These are phyloP conservation scores for Gnomoniopsis smithogilvyi DNA, from an alignment of 2,329 filamentous ascomycete species.

Conservation along the genomic window DNA sequence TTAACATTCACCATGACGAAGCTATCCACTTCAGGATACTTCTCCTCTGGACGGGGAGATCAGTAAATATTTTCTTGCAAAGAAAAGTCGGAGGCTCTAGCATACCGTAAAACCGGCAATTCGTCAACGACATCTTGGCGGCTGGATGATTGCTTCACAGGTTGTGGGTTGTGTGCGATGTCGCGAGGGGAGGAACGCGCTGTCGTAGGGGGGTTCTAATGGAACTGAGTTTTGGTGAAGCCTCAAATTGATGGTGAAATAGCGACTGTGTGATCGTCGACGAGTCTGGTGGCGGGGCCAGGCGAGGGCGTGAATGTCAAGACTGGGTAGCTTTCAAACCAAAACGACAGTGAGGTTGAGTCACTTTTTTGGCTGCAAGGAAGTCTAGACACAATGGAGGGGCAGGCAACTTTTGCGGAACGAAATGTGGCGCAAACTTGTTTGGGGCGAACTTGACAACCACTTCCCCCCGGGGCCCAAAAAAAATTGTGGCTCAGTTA, in stretches of 20 bases:
- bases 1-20: slow-evolving; percentile 99
- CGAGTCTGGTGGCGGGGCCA: neutral
- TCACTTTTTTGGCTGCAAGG: slow-evolving; percentile 17
- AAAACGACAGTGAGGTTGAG: slow-evolving; percentile 8
- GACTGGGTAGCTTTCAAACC: no score
- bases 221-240: neutral
- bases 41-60: slow-evolving; percentile 38
- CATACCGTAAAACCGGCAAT: slow-evolving; percentile 36
- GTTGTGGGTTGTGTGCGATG: slow-evolving; percentile 15
- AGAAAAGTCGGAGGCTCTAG: neutral
- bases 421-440: slow-evolving; percentile 1
- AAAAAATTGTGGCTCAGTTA: no score
- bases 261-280: slow-evolving; percentile 1
- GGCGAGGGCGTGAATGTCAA: neutral
- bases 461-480: no score
- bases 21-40: slow-evolving; percentile 94
- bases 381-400: slow-evolving; percentile 11
- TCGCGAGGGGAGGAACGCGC: neutral
- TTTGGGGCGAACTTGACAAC: neutral
- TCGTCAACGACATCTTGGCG: slow-evolving; percentile 35
- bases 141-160: neutral
- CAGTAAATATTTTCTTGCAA: slow-evolving; percentile 17
- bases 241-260: neutral
- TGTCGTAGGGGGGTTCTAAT: slow-evolving; percentile 4
- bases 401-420: slow-evolving; percentile 9